Evolutionary conservation across 345 rosid genomes (phyloP).

Genomic region (Aquilaria sinensis): DNA sequence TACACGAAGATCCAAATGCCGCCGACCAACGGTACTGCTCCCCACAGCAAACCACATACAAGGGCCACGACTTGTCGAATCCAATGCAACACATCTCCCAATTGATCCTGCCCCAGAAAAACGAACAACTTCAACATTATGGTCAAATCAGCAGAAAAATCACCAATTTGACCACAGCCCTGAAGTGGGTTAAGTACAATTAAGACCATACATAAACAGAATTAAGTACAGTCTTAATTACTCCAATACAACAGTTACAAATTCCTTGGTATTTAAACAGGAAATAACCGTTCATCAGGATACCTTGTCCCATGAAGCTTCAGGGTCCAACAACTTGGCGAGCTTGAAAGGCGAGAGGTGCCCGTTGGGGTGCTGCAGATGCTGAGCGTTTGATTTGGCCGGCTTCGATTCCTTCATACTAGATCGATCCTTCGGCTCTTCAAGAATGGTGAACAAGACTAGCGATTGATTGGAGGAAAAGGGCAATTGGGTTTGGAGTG

Average conservation of each 20-base stretch:
- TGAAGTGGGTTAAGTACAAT: neutral
- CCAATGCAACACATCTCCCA: slow-evolving; percentile 99
- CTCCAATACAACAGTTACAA: neutral
- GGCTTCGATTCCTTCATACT: slow-evolving; percentile 57
- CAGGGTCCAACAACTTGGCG: slow-evolving; percentile 79
- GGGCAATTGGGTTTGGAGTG: too few species aligned
- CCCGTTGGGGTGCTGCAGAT: slow-evolving; percentile 49
- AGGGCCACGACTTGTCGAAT: slow-evolving; percentile 80
- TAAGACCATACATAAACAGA: neutral
- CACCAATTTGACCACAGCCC: neutral
- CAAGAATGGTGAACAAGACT: too few species aligned
- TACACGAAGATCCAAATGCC: slow-evolving; percentile 84
- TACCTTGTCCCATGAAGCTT: slow-evolving; percentile 93
- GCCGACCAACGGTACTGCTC: slow-evolving; percentile 80
- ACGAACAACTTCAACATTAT: neutral
- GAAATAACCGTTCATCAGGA: neutral
- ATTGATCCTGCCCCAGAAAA: slow-evolving; percentile 63
- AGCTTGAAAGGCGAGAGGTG: slow-evolving; percentile 66
- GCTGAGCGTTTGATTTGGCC: slow-evolving; percentile 39
- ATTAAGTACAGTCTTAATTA: neutral
- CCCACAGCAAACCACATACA: slow-evolving; percentile 78
- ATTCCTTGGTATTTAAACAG: too few species aligned
- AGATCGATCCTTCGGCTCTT: too few species aligned
- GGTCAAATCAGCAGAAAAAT: neutral
- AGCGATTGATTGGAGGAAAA: too few species aligned